These are phyloP conservation scores for Meripilus lineatus DNA, from an alignment of 1,284 basidiomycete genomes.

Conservation along the genomic window DNA sequence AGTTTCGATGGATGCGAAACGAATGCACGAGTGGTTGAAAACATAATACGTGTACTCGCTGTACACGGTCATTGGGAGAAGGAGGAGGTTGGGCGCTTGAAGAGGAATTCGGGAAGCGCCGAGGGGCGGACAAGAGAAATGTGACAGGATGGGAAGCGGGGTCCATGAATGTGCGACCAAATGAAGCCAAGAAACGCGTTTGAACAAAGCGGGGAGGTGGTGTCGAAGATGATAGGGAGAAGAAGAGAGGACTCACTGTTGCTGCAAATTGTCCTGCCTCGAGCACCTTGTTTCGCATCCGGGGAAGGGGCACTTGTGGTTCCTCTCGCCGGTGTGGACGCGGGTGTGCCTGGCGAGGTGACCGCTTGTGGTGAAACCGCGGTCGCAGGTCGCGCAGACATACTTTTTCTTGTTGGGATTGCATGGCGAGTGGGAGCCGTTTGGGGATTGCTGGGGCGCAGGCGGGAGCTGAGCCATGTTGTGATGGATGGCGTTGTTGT, in stretches of 20 bases:
- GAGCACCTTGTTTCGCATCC: conserved; percentile 80
- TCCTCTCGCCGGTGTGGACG: conserved; percentile 79
- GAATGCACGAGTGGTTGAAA: too few species aligned
- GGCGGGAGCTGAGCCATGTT: too few species aligned
- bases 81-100: too few species aligned
- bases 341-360: conserved; percentile 79
- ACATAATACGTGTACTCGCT: too few species aligned
- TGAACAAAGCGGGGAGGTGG: background rate
- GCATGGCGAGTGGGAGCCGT: too few species aligned
- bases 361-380: conserved; percentile 76
- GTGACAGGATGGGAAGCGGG: background rate
- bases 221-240: conserved; percentile 4
- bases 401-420: conserved; percentile 33
- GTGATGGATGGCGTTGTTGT: too few species aligned
- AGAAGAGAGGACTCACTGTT: conserved; percentile 56
- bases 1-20: too few species aligned
- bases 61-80: too few species aligned
- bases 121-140: background rate
- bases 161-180: background rate
- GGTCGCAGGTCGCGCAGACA: conserved; percentile 41
- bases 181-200: too few species aligned
- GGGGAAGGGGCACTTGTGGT: conserved; percentile 79
- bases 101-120: background rate
- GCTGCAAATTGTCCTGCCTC: conserved; percentile 76
- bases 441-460: too few species aligned